Conservation (phyloP, 805 yeast genomes). For the Metschnikowia aberdeeniae region DNA sequence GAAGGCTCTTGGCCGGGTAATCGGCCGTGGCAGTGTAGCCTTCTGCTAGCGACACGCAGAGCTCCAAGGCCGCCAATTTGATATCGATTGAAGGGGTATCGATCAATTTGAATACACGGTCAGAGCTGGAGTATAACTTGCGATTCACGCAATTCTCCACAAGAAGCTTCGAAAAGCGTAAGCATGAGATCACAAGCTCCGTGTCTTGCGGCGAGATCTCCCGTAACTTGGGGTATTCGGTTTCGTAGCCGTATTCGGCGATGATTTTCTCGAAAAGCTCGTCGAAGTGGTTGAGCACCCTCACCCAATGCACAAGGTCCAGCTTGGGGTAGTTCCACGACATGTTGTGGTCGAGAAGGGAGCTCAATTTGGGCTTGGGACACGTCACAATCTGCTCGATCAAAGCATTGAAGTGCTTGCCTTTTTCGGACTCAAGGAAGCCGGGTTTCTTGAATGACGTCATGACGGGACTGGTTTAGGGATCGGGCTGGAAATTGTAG, state of each 20-base stretch:
- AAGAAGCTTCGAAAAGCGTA: constrained; percentile 58
- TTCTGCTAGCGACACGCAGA: constrained; percentile 57
- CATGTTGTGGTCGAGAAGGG: constrained; percentile 32
- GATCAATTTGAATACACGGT: constrained; percentile 54
- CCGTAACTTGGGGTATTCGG: constrained; percentile 44
- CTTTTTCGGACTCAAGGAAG: constrained; percentile 22
- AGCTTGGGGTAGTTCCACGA: constrained; percentile 63
- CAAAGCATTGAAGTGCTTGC: constrained; percentile 26
- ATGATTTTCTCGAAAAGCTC: constrained; percentile 53
- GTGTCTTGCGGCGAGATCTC: constrained; percentile 47
- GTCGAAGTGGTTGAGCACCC: constrained; percentile 73
- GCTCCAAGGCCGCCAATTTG: constrained; percentile 56
- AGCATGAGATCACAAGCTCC: constrained; percentile 43
- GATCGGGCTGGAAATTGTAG: too few species aligned
- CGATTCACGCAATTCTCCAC: constrained; percentile 68
- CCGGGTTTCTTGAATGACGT: constrained; percentile 22
- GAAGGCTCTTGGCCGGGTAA: constrained; percentile 41
- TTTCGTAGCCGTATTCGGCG: constrained; percentile 48
- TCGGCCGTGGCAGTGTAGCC: constrained; percentile 45
- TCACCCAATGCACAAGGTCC: constrained; percentile 72
- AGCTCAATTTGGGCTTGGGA: constrained; percentile 33
- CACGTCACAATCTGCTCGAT: constrained; percentile 39
- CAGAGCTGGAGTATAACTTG: constrained; percentile 62
- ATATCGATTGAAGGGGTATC: constrained; percentile 58
- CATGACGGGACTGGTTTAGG: constrained; percentile 18